phyloP scores from a whole-genome alignment of 176 grass and related monocot species.

The Aechmea fasciata region DNA sequence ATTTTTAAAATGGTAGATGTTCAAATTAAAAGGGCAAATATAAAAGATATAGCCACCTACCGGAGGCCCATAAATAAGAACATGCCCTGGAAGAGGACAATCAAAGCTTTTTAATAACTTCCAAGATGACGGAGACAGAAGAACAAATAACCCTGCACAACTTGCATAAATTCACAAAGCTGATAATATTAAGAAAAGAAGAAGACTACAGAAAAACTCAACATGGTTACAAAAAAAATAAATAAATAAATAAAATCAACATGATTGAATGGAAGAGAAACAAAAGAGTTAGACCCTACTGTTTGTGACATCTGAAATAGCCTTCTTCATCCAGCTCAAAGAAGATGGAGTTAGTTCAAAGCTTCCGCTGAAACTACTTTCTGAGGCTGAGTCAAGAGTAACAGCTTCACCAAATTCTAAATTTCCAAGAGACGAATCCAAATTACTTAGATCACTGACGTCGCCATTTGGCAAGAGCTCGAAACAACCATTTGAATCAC shows the following conservation, averaged over 20 bases:
- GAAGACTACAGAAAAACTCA: neutral
- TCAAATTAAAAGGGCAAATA: slow-evolving; percentile 1
- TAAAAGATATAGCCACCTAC: slow-evolving; percentile 49
- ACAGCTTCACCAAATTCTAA: slow-evolving; percentile 65
- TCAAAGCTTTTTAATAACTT: slow-evolving; percentile 50
- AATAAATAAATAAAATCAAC: neutral
- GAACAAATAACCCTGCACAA: slow-evolving; percentile 61
- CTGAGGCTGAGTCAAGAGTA: slow-evolving; percentile 39
- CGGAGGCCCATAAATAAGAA: slow-evolving; percentile 84
- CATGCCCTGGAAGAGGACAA: slow-evolving; percentile 60
- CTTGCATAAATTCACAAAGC: neutral
- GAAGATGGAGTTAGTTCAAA: slow-evolving; percentile 55
- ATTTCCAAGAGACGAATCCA: slow-evolving; percentile 42
- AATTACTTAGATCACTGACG: slow-evolving; percentile 29
- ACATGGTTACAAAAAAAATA: neutral
- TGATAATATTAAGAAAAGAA: neutral
- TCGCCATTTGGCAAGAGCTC: slow-evolving; percentile 37
- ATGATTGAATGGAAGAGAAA: neutral
- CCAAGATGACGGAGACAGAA: slow-evolving; percentile 51
- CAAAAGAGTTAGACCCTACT: slow-evolving; percentile 30
- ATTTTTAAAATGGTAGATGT: neutral
- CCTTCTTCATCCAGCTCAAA: slow-evolving; percentile 78
- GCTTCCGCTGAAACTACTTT: slow-evolving; percentile 30
- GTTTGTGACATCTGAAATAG: slow-evolving; percentile 69
- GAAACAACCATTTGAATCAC: slow-evolving; percentile 37